Evolutionary conservation across 192 early-diverging fungal genomes (phyloP), one percentile per base, ranked within the genome.

Genomic region (Mortierella alpina): DNA sequence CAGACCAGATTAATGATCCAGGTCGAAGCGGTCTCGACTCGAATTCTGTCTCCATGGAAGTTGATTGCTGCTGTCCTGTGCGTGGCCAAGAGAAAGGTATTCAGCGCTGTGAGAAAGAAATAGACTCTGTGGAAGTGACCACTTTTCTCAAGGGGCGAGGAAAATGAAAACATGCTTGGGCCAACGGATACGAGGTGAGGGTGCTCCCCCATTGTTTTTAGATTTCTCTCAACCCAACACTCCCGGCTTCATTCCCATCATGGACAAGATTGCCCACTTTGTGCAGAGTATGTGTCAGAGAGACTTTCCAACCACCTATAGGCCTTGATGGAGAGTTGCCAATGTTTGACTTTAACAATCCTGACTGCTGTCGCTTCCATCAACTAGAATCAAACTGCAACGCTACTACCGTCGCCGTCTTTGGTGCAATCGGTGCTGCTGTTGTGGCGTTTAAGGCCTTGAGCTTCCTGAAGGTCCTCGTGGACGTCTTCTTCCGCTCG

Each of bases 381-480:
- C 23, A 13, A 44, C 40, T 70, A 79, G 76, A 79, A 79, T 79
- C 76, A 0, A 52, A 79, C 58, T 20, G 44, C 63, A 79, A 79
- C 40, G 69, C 76, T 59, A 63, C 55, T 14, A 54, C 76, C 18
- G 68, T 79, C 9, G 76, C 76, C 50, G 46, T 72, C 53, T 84
- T 86, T 52, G 77, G 82, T 14, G 71, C 66, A 44, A 73, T 84
- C 20, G 85, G 83, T 65, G 72, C 59, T 22, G 55, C 62, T 17
- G 68, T 72, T 53, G 63, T 87, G 47, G 72, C 72, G 39, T 59
- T 56, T 44, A 83, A 82, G 53, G 45, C 73, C 18, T 57, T 85
- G 44, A 76, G 81, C 44, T 73, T 88, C 52, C 63, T 86, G 41
- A 86, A 84, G 52, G 58, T 87, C 45, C 48, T 87, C 14, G 55